Percentiles rank a stretch among this genome's conserved stretches.
Evolutionary conservation across 352 stramenopile species (phyloP).

Genomic region (Globisporangium canariense): DNA sequence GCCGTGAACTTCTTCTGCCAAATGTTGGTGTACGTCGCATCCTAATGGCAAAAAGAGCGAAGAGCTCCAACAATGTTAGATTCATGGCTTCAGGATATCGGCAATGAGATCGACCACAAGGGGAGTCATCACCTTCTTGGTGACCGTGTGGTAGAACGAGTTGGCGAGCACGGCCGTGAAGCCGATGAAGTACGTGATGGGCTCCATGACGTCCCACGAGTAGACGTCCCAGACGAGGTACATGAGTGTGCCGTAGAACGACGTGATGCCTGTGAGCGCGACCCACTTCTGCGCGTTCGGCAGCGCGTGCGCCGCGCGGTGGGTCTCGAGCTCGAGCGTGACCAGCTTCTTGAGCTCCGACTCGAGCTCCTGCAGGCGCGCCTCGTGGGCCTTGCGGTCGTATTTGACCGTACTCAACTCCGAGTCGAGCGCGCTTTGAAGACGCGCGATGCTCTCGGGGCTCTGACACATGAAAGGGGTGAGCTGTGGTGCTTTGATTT

Average conservation of each 20-base stretch:
- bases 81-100: neutral
- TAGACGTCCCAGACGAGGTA: constrained; percentile 86
- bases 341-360: constrained; percentile 47
- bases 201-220: constrained; percentile 89
- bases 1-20: constrained; percentile 67
- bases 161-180: constrained; percentile 82
- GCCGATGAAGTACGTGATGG: constrained; percentile 88
- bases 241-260: constrained; percentile 71
- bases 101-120: neutral
- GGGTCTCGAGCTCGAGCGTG: constrained; percentile 44
- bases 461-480: constrained; percentile 26
- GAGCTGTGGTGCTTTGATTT: too few species aligned
- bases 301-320: constrained; percentile 37
- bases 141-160: constrained; percentile 79
- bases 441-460: constrained; percentile 60
- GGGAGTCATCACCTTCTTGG: constrained; percentile 44
- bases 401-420: constrained; percentile 76
- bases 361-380: constrained; percentile 38
- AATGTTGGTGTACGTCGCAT: constrained; percentile 82
- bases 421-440: constrained; percentile 72
- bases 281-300: constrained; percentile 78
- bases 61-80: neutral
- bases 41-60: constrained; percentile 21
- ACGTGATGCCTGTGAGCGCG: constrained; percentile 51
- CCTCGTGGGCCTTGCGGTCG: constrained; percentile 51